Percentiles rank a stretch among this genome's conserved stretches.
Conservation (phyloP, 495 filamentous ascomycete genomes). For the Tricharina praecox region DNA sequence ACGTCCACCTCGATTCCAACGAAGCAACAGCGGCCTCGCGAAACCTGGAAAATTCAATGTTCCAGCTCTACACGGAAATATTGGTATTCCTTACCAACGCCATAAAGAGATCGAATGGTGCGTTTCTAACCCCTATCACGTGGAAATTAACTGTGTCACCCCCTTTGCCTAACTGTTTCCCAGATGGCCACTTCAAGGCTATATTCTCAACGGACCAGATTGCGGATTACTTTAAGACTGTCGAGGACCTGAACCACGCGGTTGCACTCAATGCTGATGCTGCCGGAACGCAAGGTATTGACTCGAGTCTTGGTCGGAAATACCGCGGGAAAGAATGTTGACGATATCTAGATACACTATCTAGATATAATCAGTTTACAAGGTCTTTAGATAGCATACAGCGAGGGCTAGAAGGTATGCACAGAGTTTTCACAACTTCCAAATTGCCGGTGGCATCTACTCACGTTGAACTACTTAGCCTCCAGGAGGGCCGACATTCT, state of each 20-base stretch:
- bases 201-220: neutral
- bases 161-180: no score
- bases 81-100: no score
- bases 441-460: neutral
- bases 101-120: no score
- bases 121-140: no score
- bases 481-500: no score
- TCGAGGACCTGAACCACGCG: neutral
- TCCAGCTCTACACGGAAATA: no score
- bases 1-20: no score
- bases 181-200: neutral
- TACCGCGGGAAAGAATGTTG: neutral
- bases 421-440: neutral
- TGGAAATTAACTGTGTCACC: no score
- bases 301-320: no score
- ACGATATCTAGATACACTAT: neutral
- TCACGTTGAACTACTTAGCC: no score
- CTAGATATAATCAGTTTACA: neutral
- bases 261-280: neutral
- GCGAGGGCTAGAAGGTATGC: conserved; percentile 1
- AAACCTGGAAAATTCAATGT: no score
- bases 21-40: no score
- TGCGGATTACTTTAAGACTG: neutral
- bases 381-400: neutral
- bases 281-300: neutral